These are phyloP conservation scores for Backusella parvicylindrica DNA, from an alignment of 192 early-diverging fungal genomes.

Conservation along the genomic window DNA sequence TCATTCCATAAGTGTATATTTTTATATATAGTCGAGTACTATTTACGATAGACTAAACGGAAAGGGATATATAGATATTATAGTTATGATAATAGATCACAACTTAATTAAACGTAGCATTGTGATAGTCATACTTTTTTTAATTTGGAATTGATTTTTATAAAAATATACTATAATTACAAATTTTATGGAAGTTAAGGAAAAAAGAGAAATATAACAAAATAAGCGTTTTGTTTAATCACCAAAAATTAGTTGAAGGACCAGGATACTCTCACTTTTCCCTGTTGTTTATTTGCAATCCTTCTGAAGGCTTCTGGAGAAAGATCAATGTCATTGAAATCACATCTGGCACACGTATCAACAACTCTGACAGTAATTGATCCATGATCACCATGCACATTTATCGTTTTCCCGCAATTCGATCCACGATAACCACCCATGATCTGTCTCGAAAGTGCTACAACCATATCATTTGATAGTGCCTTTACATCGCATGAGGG, in stretches of 20 bases:
- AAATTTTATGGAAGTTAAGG: not conserved
- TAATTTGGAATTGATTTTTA: not conserved
- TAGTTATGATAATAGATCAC: not conserved
- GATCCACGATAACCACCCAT: not conserved
- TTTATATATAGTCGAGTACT: not conserved
- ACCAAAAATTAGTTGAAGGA: not conserved
- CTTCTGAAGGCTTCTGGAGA: slow-evolving; percentile 11
- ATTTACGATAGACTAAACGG: not conserved
- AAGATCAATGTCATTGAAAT: slow-evolving; percentile 2
- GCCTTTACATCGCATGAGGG: not conserved
- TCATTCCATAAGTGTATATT: not conserved
- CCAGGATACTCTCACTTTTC: not conserved
- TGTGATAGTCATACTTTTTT: not conserved
- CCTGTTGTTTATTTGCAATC: not conserved
- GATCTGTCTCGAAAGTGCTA: not conserved
- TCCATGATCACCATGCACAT: slow-evolving; percentile 30
- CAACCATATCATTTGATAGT: not conserved
- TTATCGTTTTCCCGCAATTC: slow-evolving; percentile 20
- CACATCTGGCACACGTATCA: slow-evolving; percentile 12
- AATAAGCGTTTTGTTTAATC: no score
- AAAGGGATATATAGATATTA: not conserved
- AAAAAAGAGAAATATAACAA: not conserved
- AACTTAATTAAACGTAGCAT: not conserved
- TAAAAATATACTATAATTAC: not conserved
- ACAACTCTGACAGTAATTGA: slow-evolving; percentile 30